phyloP scores from a whole-genome alignment of 768 basidiomycete genomes.

The Boletus sensibilis region DNA sequence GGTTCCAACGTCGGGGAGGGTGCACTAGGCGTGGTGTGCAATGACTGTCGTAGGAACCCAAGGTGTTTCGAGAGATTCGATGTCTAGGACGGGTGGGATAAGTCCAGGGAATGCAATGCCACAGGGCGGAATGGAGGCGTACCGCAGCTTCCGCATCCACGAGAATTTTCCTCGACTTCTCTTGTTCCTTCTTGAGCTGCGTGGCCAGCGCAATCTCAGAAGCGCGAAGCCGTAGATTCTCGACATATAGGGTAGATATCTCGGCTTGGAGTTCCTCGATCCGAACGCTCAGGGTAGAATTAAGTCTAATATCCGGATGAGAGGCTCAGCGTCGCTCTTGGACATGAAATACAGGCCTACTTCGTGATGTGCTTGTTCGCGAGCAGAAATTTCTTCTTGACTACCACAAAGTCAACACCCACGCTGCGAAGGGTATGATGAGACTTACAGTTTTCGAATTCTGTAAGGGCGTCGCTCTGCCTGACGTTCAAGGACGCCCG shows the following conservation, averaged over 20 bases:
- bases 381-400: conserved; percentile 90
- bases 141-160: conserved; percentile 76
- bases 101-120: conserved; percentile 11
- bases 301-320: conserved; percentile 50
- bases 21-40: conserved; percentile 41
- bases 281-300: conserved; percentile 79
- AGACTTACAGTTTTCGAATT: conserved; percentile 79
- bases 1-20: conserved; percentile 38
- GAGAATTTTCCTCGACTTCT: conserved; percentile 70
- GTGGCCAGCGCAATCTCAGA: conserved; percentile 74
- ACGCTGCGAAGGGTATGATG: conserved; percentile 3
- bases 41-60: conserved; percentile 59
- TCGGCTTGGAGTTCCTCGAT: conserved; percentile 84
- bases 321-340: conserved; percentile 9
- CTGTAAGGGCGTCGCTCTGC: conserved; percentile 77
- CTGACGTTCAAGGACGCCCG: conserved; percentile 54
- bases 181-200: conserved; percentile 78
- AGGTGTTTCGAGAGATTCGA: conserved; percentile 65
- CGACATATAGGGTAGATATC: conserved; percentile 77
- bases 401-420: conserved; percentile 42
- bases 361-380: conserved; percentile 92
- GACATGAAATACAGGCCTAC: conserved; percentile 41
- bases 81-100: conserved; percentile 38
- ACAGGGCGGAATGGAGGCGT: conserved; percentile 31
- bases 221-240: conserved; percentile 79